Base-by-base conservation (phyloP, 2,329 filamentous ascomycete species). In the Calycina herbarum region DNA sequence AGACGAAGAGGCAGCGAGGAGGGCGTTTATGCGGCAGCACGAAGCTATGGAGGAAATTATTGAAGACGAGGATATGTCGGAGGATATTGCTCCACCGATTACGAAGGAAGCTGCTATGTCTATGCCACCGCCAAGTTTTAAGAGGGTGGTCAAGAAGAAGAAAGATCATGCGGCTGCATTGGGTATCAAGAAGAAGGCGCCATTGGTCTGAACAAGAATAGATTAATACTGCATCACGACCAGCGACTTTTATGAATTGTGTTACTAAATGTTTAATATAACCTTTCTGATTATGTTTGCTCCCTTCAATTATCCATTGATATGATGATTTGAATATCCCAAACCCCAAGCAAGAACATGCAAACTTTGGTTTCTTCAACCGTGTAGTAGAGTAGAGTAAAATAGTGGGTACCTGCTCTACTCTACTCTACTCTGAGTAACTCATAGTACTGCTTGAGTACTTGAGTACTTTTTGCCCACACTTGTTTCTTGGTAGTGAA, bases 151-250 rank as follows among this genome's bases (percentile, higher is more conserved):
- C 59, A 97, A 96, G 80, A 90, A 92, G 80, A 98, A 97, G 81
- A 96, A 95, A 78, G 88, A 95, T 66, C 85, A 90, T 65, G 82
- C 87, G 0, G 88, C 89, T 15, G 81, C 89, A 27, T 78, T 97
- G 59, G 93, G 94, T 0, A 94, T 97, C 73, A 97, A 97, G 82
- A 95, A 92, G 83, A 94, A 93, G 79, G 81, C 84, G 17, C 81
- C 84, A 0, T 73, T 89, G 20, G 83, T 87, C 4, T 88, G 74
- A 77, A 42, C 7, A 15, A 3, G 48, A 54, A 27, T 27, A n/a
- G 24, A n/a, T 51, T 11, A 20, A 51, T 54, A 27, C 5, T 8
- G 13, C 24, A 54, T 24, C 10, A 27, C 5, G 48, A n/a, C 48
- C 20, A 54, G 48, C 48, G 48, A 13, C 48, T 54, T 51, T 7